These are phyloP conservation scores for Penicillium sp. DNA, from an alignment of 2,329 filamentous ascomycete genomes.

Conservation along the genomic window DNA sequence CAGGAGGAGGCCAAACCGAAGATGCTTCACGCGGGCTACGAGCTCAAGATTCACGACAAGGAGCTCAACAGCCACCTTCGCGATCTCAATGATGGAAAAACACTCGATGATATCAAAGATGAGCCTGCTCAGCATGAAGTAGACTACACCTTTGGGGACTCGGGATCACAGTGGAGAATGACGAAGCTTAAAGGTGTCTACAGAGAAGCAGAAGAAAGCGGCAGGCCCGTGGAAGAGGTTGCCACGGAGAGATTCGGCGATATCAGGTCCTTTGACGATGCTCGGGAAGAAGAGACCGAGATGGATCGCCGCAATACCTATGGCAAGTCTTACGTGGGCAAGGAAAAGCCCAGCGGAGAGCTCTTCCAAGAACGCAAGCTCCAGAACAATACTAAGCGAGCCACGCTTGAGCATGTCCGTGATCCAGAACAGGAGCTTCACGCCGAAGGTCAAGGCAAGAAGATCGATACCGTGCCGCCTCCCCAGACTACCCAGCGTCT, in stretches of 20 bases:
- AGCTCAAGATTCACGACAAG: conserved; percentile 72
- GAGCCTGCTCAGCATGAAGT: conserved; percentile 63
- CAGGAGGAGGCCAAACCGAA: conserved; percentile 45
- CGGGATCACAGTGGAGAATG: conserved; percentile 93
- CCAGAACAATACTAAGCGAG: conserved; percentile 54
- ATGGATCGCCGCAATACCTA: conserved; percentile 80
- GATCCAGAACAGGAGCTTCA: conserved; percentile 39
- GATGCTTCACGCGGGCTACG: conserved; percentile 58
- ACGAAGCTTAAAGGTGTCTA: conserved; percentile 89
- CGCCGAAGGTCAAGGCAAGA: conserved; percentile 54
- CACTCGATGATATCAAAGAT: conserved; percentile 54
- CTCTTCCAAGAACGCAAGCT: conserved; percentile 75
- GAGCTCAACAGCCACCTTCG: conserved; percentile 77
- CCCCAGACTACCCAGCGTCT: conserved; percentile 55
- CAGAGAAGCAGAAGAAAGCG: conserved; percentile 71
- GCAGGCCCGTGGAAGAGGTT: conserved; percentile 74
- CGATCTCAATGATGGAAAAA: conserved; percentile 60
- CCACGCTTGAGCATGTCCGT: conserved; percentile 27
- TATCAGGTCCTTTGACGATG: conserved; percentile 84
- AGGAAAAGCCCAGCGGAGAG: conserved; percentile 85
- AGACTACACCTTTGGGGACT: conserved; percentile 83
- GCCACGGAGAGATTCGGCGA: conserved; percentile 80
- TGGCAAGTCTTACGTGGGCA: conserved; percentile 79
- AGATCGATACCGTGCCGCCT: conserved; percentile 59
- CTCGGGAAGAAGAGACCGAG: conserved; percentile 89